phyloP scores from a whole-genome alignment of 2,329 filamentous ascomycete species.

The Fusarium nodosum region DNA sequence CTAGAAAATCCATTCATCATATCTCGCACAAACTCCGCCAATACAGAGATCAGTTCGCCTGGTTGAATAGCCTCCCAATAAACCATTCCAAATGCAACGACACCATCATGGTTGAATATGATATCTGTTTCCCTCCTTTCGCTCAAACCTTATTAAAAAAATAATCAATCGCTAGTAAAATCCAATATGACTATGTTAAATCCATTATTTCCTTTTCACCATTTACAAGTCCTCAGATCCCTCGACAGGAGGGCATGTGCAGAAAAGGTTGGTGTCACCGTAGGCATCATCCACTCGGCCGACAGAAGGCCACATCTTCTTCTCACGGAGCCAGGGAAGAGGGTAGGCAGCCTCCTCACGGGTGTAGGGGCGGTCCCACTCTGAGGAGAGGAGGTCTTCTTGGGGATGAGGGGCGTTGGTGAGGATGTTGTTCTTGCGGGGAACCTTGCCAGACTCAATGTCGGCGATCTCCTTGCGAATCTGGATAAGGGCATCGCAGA shows the following conservation, averaged over 20 bases:
- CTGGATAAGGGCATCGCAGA: conserved; percentile 88
- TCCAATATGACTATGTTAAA: conserved; percentile 23
- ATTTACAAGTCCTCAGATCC: conserved; percentile 57
- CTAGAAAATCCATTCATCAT: conserved; percentile 22
- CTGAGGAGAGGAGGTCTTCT: conserved; percentile 77
- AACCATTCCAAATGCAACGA: conserved; percentile 38
- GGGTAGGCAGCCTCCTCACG: conserved; percentile 90
- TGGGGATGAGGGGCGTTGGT: conserved; percentile 92
- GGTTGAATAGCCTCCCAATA: conserved; percentile 42
- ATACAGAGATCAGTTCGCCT: conserved; percentile 38
- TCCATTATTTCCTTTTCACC: conserved; percentile 27
- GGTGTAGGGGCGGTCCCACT: conserved; percentile 85
- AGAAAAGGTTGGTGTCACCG: conserved; percentile 93
- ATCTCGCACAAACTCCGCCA: conserved; percentile 35
- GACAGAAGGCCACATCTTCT: conserved; percentile 97
- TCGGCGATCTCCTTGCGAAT: conserved; percentile 88
- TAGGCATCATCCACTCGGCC: conserved; percentile 90
- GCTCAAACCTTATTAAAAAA: conserved; percentile 22
- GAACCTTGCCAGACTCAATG: conserved; percentile 83
- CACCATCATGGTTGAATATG: conserved; percentile 47
- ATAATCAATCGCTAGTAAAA: conserved; percentile 24
- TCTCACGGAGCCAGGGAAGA: conserved; percentile 83
- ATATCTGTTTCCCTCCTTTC: conserved; percentile 29
- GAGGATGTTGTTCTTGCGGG: conserved; percentile 83
- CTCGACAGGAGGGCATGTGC: conserved; percentile 90